A percentile compares a stretch with the other conserved stretches of the same genome.
These are phyloP conservation scores for Zygosaccharomyces kombuchaensis DNA, from an alignment of 805 yeast genomes.

Conservation along the genomic window DNA sequence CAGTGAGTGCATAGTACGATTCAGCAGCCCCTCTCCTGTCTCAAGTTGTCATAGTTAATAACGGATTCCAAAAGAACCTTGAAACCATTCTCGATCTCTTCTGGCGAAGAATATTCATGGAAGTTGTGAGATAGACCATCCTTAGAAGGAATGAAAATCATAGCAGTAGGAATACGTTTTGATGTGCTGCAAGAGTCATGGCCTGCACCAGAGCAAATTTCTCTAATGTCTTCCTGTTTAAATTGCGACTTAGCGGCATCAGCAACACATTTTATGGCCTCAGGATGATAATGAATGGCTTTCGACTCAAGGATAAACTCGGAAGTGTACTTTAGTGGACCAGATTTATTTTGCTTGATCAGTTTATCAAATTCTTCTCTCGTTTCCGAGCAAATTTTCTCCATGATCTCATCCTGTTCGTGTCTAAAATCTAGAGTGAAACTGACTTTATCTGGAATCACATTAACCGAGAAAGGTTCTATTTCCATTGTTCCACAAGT, in stretches of 20 bases:
- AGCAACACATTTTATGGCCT: slow-evolving; percentile 45
- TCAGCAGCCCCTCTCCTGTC: slow-evolving; percentile 12
- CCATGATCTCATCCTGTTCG: slow-evolving; percentile 40
- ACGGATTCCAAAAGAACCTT: slow-evolving; percentile 49
- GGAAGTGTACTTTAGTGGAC: slow-evolving; percentile 25
- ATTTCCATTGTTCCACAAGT: slow-evolving; percentile 53
- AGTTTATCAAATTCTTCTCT: slow-evolving; percentile 37
- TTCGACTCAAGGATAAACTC: slow-evolving; percentile 43
- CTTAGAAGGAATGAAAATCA: slow-evolving; percentile 64
- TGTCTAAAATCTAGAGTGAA: slow-evolving; percentile 60
- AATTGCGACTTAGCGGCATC: slow-evolving; percentile 46
- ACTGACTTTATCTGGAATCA: slow-evolving; percentile 56
- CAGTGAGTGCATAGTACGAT: too few relatives aligned
- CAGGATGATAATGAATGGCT: slow-evolving; percentile 50
- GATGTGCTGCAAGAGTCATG: slow-evolving; percentile 62
- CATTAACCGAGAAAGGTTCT: slow-evolving; percentile 57
- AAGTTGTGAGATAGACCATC: slow-evolving; percentile 65
- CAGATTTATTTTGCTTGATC: slow-evolving; percentile 24
- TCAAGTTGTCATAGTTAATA: slow-evolving; percentile 33
- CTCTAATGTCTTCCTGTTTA: slow-evolving; percentile 40
- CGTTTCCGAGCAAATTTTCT: slow-evolving; percentile 36
- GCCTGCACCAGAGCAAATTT: slow-evolving; percentile 62
- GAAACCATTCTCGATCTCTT: slow-evolving; percentile 54
- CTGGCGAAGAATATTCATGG: slow-evolving; percentile 57
- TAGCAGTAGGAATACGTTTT: slow-evolving; percentile 54